Percentiles rank a stretch among this genome's conserved stretches.
These are phyloP conservation scores for Arachnomyces sp. DNA, from an alignment of 2,329 filamentous ascomycete genomes.

Conservation along the genomic window DNA sequence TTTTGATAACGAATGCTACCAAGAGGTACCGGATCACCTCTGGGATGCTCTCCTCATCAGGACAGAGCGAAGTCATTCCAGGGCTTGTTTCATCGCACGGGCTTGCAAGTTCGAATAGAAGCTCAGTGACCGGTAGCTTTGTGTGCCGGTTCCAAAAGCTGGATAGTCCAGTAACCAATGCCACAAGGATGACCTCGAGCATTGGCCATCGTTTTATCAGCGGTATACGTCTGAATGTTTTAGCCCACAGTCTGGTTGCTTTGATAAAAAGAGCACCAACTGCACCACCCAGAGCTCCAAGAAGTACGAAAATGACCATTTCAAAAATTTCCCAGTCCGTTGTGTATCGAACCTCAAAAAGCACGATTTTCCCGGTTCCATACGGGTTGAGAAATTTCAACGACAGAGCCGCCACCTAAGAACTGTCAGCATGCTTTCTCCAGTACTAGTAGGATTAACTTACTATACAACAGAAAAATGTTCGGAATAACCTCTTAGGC, in stretches of 20 bases:
- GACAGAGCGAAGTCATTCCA: constrained; percentile 68
- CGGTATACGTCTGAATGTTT: constrained; percentile 72
- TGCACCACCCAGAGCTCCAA: constrained; percentile 77
- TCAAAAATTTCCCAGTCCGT: constrained; percentile 94
- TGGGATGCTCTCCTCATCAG: constrained; percentile 68
- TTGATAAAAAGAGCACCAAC: constrained; percentile 94
- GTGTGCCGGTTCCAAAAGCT: constrained; percentile 94
- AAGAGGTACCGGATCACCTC: constrained; percentile 64
- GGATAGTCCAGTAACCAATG: constrained; percentile 71
- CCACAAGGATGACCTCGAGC: constrained; percentile 81
- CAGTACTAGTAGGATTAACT: constrained; percentile 15
- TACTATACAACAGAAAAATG: constrained; percentile 96
- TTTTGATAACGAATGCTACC: constrained; percentile 81
- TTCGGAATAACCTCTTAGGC: constrained; percentile 91
- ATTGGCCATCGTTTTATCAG: constrained; percentile 77
- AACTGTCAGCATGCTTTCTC: constrained; percentile 13
- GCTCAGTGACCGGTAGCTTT: constrained; percentile 79
- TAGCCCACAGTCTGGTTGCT: constrained; percentile 82
- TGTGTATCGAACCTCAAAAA: constrained; percentile 88
- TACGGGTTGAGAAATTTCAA: constrained; percentile 95
- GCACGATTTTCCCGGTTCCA: constrained; percentile 89
- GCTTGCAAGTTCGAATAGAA: constrained; percentile 82
- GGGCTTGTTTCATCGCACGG: constrained; percentile 67
- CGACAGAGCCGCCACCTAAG: constrained; percentile 64
- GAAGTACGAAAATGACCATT: constrained; percentile 72